phyloP scores from a whole-genome alignment of 179 eudicot species.

The Silene noctiflora region DNA sequence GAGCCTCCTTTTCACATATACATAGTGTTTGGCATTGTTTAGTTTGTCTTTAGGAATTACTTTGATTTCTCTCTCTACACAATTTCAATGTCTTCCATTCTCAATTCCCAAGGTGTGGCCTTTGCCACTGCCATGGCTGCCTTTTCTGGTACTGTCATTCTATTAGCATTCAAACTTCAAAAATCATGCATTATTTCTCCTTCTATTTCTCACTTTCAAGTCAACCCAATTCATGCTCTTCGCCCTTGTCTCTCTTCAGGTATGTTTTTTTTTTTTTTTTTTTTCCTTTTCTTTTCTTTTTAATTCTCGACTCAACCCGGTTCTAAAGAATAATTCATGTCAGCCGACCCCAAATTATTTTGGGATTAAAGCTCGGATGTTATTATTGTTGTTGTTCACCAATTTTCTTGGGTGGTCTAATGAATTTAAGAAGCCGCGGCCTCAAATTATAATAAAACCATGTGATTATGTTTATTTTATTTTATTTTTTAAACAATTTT shows the following conservation, averaged over 20 bases:
- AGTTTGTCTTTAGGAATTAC: not conserved
- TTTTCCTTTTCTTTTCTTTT: no score
- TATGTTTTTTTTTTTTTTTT: conserved; percentile 1
- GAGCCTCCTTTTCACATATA: no score
- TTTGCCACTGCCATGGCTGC: conserved; percentile 91
- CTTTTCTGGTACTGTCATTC: conserved; percentile 70
- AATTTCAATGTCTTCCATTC: conserved; percentile 36
- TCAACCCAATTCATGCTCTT: conserved; percentile 25
- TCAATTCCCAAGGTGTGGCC: conserved; percentile 53
- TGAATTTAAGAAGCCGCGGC: no score
- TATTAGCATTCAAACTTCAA: conserved; percentile 55
- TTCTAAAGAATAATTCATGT: no score
- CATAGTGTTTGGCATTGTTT: not conserved
- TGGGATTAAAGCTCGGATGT: no score
- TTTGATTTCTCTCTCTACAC: not conserved
- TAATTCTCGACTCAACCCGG: no score
- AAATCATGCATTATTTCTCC: conserved; percentile 30
- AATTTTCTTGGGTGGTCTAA: no score
- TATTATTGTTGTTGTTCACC: no score
- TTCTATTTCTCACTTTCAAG: conserved; percentile 21
- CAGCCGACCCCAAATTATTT: no score
- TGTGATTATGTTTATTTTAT: no score
- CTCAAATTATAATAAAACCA: no score
- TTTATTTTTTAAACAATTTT: no score
- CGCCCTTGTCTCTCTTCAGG: conserved; percentile 60